These are phyloP conservation scores for Pleurotus sapidus DNA, from an alignment of 768 basidiomycete species.

Conservation along the genomic window DNA sequence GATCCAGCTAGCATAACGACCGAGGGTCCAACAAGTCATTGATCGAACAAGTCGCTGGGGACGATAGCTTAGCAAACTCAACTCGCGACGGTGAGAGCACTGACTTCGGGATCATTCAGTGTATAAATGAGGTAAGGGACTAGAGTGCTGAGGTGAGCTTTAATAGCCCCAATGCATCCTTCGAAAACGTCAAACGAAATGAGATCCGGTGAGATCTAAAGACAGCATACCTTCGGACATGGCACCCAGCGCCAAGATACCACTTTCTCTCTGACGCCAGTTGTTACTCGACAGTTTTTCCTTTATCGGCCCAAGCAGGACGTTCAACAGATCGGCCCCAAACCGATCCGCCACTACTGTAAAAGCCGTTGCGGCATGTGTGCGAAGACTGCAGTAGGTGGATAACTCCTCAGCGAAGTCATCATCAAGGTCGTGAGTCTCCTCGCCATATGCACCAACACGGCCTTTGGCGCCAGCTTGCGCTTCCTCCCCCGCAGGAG, in stretches of 20 bases:
- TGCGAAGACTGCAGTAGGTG: constrained; percentile 98
- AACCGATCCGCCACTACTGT: constrained; percentile 96
- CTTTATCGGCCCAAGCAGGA: constrained; percentile 86
- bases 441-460: constrained; percentile 74
- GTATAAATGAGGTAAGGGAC: constrained; percentile 91
- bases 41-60: constrained; percentile 91
- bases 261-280: constrained; percentile 95
- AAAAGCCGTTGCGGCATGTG: constrained; percentile 95
- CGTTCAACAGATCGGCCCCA: constrained; percentile 80
- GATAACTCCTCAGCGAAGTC: constrained; percentile 97
- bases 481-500: constrained; percentile 17
- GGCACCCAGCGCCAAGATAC: constrained; percentile 94
- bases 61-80: constrained; percentile 10
- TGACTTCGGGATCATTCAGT: constrained; percentile 87
- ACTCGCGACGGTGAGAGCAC: constrained; percentile 13
- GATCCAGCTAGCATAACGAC: constrained; percentile 97
- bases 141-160: constrained; percentile 88
- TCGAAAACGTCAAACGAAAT: constrained; percentile 7
- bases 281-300: constrained; percentile 90
- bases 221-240: constrained; percentile 88
- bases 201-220: neutral
- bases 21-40: constrained; percentile 98
- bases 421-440: constrained; percentile 78
- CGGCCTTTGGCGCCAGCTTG: constrained; percentile 35
- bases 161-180: constrained; percentile 97